Base-by-base conservation (phyloP, 257 asterid species). In the Nicotiana tabacum region DNA sequence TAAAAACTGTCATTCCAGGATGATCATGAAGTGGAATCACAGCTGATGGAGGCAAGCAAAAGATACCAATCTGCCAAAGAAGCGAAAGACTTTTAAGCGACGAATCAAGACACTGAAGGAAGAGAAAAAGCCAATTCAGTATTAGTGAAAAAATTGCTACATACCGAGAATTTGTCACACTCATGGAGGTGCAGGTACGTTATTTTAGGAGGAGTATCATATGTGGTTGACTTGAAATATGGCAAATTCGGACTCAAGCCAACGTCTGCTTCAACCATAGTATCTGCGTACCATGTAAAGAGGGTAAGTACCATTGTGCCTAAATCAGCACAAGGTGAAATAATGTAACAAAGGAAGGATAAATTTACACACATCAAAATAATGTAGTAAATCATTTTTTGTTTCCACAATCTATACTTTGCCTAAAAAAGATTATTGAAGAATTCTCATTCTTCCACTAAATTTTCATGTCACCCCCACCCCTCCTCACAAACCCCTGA, bases 1-100 rank as follows among this genome's bases (percentile, higher is more conserved):
- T 88, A 83, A 95, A 92, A 77, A 95, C 99, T 0, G 99, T 93
- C 99, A 95, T 95, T 55, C 92, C 98, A 5, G 99, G 99, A 86
- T 95, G 99, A 91, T 93, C 90, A 48, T 95, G 99, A 32, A 95
- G 95, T 3, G 99, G 99, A 65, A 95, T 95, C 68, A 95, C 97
- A 70, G 94, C 90, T 21, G 86, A 86, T 37, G 97, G 97, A 0
- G 99, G 99, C 91, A 95, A 89, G 88, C 99, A 95, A 86, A 95
- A 95, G 77, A 95, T 91, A 57, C 97, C 98, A 85, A 95, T 93
- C 99, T 95, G 91, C 58, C 79, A 79, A 21, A 48, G 4, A 74
- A 8, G 62, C 64, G 27, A 74, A 48, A 48, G 8, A 15, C 39
- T 8, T 21, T 30, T 27, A 82, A 15, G 81, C 9, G 58, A 76